A percentile compares a stretch with the other conserved stretches of the same genome.
phyloP scores from a whole-genome alignment of 495 filamentous ascomycete species.

The Hyaloscypha finlandica region DNA sequence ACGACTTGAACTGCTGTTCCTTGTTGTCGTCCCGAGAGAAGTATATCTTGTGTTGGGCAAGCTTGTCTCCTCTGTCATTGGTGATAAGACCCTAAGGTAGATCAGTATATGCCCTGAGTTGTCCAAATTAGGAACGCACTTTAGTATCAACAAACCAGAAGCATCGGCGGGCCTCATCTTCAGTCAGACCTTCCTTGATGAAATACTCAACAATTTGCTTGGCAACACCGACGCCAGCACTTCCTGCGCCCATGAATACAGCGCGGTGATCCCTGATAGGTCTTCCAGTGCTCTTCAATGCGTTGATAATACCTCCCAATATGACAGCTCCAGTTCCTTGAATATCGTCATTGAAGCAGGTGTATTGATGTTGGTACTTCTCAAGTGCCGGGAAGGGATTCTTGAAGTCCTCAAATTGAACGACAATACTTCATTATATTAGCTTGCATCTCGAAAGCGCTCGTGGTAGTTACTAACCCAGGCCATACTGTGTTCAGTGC shows the following conservation, averaged over 20 bases:
- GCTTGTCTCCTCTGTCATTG: slow-evolving; percentile 71
- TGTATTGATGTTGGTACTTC: slow-evolving; percentile 69
- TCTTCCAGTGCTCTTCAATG: slow-evolving; percentile 65
- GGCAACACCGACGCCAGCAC: slow-evolving; percentile 77
- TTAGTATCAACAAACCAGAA: slow-evolving; percentile 82
- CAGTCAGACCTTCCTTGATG: slow-evolving; percentile 73
- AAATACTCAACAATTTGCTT: slow-evolving; percentile 80
- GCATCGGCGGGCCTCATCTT: slow-evolving; percentile 70
- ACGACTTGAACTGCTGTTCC: slow-evolving; percentile 67
- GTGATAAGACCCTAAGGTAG: slow-evolving; percentile 65
- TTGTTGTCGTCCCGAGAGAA: slow-evolving; percentile 77
- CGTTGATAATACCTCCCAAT: slow-evolving; percentile 75
- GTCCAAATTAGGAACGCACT: slow-evolving; percentile 19
- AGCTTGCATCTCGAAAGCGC: not conserved
- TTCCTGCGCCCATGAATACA: slow-evolving; percentile 78
- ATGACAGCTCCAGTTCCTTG: slow-evolving; percentile 83
- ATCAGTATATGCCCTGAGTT: not conserved
- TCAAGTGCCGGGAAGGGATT: slow-evolving; percentile 81
- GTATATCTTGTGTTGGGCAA: slow-evolving; percentile 80
- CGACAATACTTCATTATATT: slow-evolving; percentile 60
- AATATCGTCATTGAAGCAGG: slow-evolving; percentile 84
- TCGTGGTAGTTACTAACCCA: slow-evolving; percentile 48
- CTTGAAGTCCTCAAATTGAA: slow-evolving; percentile 88
- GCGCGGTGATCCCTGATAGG: slow-evolving; percentile 73
- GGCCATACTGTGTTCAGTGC: slow-evolving; percentile 78